Conservation (phyloP, 1,284 basidiomycete species). For the Veloboletus limbatus region DNA sequence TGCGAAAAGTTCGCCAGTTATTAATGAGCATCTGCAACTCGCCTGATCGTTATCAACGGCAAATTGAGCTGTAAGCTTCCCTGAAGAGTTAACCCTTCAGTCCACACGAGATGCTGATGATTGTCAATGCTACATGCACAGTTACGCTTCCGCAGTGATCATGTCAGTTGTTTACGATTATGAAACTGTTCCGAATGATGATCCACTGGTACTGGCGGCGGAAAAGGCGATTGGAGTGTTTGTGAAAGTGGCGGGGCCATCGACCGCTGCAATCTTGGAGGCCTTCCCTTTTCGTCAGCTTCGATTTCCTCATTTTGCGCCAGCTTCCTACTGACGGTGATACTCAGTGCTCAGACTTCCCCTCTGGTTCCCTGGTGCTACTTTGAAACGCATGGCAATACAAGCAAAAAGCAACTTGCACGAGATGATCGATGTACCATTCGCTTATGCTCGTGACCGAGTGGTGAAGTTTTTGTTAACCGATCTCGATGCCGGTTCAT, state of each 20-base stretch:
- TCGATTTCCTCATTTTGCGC: conserved; percentile 9
- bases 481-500: neutral
- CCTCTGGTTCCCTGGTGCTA: conserved; percentile 30
- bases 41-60: conserved; percentile 27
- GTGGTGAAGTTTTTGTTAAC: conserved; percentile 15
- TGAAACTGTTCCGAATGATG: conserved; percentile 27
- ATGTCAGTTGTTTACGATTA: conserved; percentile 37
- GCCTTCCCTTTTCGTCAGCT: conserved; percentile 34
- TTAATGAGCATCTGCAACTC: conserved; percentile 22
- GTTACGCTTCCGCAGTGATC: conserved; percentile 33
- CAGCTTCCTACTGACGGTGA: conserved; percentile 15
- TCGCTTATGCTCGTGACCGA: conserved; percentile 30
- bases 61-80: conserved; percentile 32
- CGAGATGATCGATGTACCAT: conserved; percentile 31
- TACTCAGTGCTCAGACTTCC: conserved; percentile 30
- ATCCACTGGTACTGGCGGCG: conserved; percentile 30
- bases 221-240: conserved; percentile 31
- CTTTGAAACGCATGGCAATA: conserved; percentile 29
- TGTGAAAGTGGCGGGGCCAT: conserved; percentile 26
- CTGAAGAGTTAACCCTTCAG: neutral
- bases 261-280: conserved; percentile 30
- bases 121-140: conserved; percentile 3
- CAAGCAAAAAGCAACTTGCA: conserved; percentile 31
- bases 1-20: conserved; percentile 31
- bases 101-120: conserved; percentile 4